A percentile compares a stretch with the other conserved stretches of the same genome.
These are phyloP conservation scores for Tolypocladium sp. DNA, from an alignment of 2,329 filamentous ascomycete genomes.

Conservation along the genomic window DNA sequence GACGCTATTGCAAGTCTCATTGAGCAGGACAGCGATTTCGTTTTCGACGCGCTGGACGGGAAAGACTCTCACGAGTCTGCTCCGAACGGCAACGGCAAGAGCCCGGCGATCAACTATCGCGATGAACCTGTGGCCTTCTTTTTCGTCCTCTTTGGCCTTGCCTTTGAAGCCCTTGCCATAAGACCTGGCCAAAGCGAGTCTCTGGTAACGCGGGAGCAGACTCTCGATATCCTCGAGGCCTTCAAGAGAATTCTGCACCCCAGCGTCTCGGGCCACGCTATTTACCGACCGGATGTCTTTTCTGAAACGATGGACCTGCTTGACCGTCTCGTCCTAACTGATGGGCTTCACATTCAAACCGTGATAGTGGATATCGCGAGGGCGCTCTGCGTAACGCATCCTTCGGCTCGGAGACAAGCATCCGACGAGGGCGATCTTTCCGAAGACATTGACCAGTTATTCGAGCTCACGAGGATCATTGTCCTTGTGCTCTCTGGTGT, in stretches of 20 bases:
- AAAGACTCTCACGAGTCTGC: conserved; percentile 50
- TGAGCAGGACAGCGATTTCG: conserved; percentile 94
- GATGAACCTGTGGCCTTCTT: conserved; percentile 98
- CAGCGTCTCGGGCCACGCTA: conserved; percentile 89
- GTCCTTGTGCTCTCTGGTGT: conserved; percentile 84
- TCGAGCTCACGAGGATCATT: conserved; percentile 92
- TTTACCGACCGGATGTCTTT: conserved; percentile 93
- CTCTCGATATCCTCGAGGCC: conserved; percentile 79
- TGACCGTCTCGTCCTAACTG: conserved; percentile 84
- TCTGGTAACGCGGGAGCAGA: conserved; percentile 66
- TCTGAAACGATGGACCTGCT: conserved; percentile 95
- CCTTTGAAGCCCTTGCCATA: conserved; percentile 89
- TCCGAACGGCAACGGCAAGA: conserved; percentile 46
- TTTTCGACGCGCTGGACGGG: conserved; percentile 92
- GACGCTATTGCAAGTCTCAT: conserved; percentile 96
- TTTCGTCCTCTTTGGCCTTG: conserved; percentile 93
- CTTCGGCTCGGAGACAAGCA: conserved; percentile 58
- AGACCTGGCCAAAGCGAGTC: conserved; percentile 45
- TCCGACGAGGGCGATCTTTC: conserved; percentile 69
- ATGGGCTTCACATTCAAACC: conserved; percentile 77
- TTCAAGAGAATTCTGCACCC: conserved; percentile 93
- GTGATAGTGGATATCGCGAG: conserved; percentile 93
- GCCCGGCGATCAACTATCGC: conserved; percentile 86
- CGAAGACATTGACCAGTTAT: conserved; percentile 95
- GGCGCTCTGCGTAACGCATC: conserved; percentile 82